phyloP scores from a whole-genome alignment of 2,329 filamentous ascomycete species.

The Ceratocystis cubensis region DNA sequence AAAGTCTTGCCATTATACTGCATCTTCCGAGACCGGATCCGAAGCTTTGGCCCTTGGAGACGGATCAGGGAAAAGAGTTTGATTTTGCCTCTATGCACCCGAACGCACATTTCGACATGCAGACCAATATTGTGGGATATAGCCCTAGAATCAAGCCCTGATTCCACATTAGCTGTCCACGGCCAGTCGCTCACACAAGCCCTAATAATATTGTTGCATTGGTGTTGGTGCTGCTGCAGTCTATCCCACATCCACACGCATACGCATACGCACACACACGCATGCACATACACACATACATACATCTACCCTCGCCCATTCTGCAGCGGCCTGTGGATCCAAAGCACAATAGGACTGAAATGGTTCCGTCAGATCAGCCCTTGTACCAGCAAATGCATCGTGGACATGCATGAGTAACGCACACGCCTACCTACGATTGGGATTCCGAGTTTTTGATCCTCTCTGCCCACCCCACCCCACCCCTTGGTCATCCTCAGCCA shows the following conservation, averaged over 20 bases:
- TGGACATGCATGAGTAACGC: background rate
- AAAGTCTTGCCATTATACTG: background rate
- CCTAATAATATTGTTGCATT: background rate
- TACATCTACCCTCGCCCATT: background rate
- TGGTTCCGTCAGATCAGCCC: background rate
- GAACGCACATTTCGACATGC: background rate
- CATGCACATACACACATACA: too few relatives aligned
- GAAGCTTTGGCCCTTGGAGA: background rate
- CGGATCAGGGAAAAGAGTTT: background rate
- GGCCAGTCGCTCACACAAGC: background rate
- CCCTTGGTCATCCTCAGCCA: background rate
- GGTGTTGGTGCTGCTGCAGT: background rate
- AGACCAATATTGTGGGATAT: background rate
- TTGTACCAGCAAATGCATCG: background rate
- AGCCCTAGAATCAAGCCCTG: slow-evolving; percentile 6
- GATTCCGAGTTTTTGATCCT: background rate
- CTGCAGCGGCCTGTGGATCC: background rate
- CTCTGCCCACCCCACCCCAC: too few relatives aligned
- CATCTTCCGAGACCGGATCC: background rate
- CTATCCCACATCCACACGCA: too few relatives aligned
- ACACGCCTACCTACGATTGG: background rate
- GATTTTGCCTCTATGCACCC: background rate
- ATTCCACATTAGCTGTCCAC: background rate
- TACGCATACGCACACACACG: too few relatives aligned
- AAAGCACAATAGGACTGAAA: background rate